Evolutionary conservation across 2,329 filamentous ascomycete genomes (phyloP), one percentile per base, ranked within the genome.

Genomic region (Corynespora cassiicola): DNA sequence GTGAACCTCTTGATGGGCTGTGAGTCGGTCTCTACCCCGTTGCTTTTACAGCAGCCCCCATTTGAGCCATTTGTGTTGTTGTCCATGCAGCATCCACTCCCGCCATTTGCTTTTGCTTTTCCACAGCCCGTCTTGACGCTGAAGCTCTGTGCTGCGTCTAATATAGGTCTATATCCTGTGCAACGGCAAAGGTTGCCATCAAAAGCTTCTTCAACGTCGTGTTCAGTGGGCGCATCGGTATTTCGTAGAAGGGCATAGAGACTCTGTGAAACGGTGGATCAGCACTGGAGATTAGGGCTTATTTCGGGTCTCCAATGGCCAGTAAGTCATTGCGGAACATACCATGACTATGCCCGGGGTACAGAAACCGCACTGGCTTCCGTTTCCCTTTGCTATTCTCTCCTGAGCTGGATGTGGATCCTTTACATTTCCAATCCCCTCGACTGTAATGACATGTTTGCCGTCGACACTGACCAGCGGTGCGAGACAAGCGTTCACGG

Each of bases 371-470:
- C 85, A 99, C 68, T 99, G 92, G 54, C 89, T 95, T 31, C 94
- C 94, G 72, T 96, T 94, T 20, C 87, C 82, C 69, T 88, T 88
- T 12, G 94, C 92, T 56, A 99, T 87, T 31, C 94, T 81, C 72
- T 97, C 90, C 66, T 97, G 94, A 3, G 86, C 77, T 2, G 92
- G 88, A 73, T 99, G 94, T 5, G 94, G 94, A 26, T 79, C 82
- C 66, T 94, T 86, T 18, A 88, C 85, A 65, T 87, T 88, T 8
- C 94, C 94, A 58, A 99, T 96, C 6, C 94, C 94, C 71, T 99
- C 94, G 25, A 99, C 86, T 3, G 94, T 99, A 63, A 99, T 91
- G 61, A 97, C 90, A 79, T 99, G 94, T 68, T 99, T 99, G 28
- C 94, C 94, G 66, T 97, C 94, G 27, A 97, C 81, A 58, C 90